Percentiles rank a stretch among this genome's conserved stretches.
phyloP scores from a whole-genome alignment of 257 asterid species.

The Catharanthus roseus region DNA sequence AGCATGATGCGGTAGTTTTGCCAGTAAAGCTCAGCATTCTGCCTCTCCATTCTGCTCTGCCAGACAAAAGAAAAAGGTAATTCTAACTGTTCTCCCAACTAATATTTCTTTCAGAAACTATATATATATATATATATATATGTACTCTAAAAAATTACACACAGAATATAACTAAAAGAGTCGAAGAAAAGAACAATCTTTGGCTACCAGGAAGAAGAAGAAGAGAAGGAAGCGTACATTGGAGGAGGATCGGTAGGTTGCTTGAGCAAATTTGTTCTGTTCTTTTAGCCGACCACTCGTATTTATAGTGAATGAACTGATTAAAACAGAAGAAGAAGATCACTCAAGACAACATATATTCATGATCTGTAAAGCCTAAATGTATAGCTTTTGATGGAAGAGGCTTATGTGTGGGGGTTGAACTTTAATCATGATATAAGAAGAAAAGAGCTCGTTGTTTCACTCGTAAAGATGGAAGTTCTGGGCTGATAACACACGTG shows the following conservation, averaged over 20 bases:
- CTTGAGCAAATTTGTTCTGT: not conserved
- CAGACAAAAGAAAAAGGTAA: not conserved
- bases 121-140: not conserved
- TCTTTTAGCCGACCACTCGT: not conserved
- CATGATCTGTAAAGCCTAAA: slow-evolving; percentile 8
- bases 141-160: too few relatives aligned
- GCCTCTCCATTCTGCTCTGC: slow-evolving; percentile 38
- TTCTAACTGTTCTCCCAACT: not conserved
- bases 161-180: not conserved
- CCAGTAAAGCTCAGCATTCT: slow-evolving; percentile 42
- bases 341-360: not conserved
- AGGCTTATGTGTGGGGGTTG: not conserved
- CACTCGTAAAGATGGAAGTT: not conserved
- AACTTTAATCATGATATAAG: not conserved
- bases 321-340: not conserved
- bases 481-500: slow-evolving; percentile 4
- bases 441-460: not conserved
- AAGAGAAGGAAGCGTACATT: not conserved
- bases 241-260: not conserved
- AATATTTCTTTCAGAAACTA: not conserved
- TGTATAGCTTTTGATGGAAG: not conserved
- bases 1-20: slow-evolving; percentile 44
- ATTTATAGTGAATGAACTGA: not conserved
- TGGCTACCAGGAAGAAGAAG: not conserved
- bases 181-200: not conserved